Evolutionary conservation across 164 flowering plant species (phyloP), one percentile per base, ranked within the genome.

Genomic region (Annona cherimola): DNA sequence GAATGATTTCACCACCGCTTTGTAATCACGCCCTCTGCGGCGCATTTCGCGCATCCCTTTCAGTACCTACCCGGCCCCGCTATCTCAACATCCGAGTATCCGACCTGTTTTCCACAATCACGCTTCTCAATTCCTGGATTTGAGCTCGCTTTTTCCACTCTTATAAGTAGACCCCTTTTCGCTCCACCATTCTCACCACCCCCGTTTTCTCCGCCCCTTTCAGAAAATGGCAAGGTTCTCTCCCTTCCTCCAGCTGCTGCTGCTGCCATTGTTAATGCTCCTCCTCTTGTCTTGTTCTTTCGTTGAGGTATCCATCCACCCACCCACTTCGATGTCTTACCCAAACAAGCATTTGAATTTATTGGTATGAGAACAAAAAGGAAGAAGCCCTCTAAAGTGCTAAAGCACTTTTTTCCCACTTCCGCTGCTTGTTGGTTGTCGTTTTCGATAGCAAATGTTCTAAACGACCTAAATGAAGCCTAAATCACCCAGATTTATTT

Each of bases 1-100:
- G 46, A 19, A 43, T 43, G 43, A 66, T 20, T n/a, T n/a, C 35
- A 44, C 20, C 54, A 6, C 43, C 35, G 20, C 54, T 16, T 18
- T 4, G 19, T n/a, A 20, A 14, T n/a, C 69, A 43, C 63, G 63
- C 20, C 63, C 6, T 4, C 3, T 54, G 42, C 54, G 55, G 50
- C 69, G 50, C 69, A 40, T 19, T 66, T 66, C 5, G 9, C 39
- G 55, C 46, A 18, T 66, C 54, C 69, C 69, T 66, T 66, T 66
- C 69, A 1, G 5, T 43, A 64, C 43, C 67, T 40, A 64, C n/a
- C 18, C 8, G 42, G 67, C 67, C 67, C 44, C 8, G 44, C 4
- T 35, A 9, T 4, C 3, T 5, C 43, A 3, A n/a, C 26, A 9
- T 41, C 67, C 4, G 16, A 41, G 41, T 11, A 16, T 16, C 57